Evolutionary conservation across 306 rosid genomes (phyloP).

Genomic region (Hippophae rhamnoides): DNA sequence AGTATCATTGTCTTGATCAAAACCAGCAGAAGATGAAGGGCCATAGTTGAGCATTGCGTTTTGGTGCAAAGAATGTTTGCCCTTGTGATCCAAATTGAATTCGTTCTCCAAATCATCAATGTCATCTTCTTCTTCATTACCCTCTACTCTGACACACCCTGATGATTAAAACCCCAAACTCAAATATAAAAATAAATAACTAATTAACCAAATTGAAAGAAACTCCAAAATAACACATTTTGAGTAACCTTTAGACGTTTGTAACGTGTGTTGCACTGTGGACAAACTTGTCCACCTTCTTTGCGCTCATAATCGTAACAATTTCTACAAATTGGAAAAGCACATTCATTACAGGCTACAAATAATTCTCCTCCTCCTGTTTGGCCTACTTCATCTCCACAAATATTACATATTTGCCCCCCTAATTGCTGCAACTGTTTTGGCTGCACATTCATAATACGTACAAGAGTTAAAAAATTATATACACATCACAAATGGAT

Average conservation of each 20-base stretch:
- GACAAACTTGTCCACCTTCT: constrained; percentile 58
- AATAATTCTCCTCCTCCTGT: constrained; percentile 46
- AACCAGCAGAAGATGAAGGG: constrained; percentile 17
- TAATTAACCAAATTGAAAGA: background rate
- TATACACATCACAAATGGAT: no score
- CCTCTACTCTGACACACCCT: constrained; percentile 66
- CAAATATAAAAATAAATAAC: background rate
- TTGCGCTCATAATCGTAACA: constrained; percentile 66
- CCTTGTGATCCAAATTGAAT: constrained; percentile 25
- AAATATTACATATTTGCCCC: constrained; percentile 40
- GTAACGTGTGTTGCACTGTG: constrained; percentile 64
- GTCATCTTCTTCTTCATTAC: constrained; percentile 75
- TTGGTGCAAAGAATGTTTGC: constrained; percentile 11
- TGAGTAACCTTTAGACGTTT: constrained; percentile 48
- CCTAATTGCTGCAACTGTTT: constrained; percentile 10
- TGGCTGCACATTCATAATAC: constrained; percentile 19
- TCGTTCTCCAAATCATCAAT: constrained; percentile 61
- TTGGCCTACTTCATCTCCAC: constrained; percentile 49
- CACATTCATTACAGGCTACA: constrained; percentile 75
- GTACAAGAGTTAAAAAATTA: background rate
- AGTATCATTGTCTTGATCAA: constrained; percentile 13
- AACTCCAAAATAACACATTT: background rate
- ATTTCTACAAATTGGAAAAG: constrained; percentile 56
- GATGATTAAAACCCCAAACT: background rate
- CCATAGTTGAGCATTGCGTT: constrained; percentile 28